Percentiles rank a stretch among this genome's conserved stretches.
Evolutionary conservation across 2,329 filamentous ascomycete genomes (phyloP).

Genomic region (Sordariomycetes sp.): DNA sequence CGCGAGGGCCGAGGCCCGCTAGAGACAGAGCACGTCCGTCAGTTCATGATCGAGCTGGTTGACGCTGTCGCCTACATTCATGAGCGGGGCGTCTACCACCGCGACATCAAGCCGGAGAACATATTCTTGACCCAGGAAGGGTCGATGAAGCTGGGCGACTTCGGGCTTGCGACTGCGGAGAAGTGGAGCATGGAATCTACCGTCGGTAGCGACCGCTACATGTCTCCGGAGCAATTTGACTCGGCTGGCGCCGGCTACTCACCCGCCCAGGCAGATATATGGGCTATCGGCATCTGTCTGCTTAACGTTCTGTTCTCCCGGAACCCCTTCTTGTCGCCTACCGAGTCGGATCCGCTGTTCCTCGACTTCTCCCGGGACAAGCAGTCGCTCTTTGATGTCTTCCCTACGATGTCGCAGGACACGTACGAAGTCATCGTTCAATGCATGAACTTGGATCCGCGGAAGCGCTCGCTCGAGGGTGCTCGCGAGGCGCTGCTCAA

Average conservation of each 20-base stretch:
- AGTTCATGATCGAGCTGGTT: slow-evolving; percentile 92
- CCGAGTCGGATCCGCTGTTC: slow-evolving; percentile 83
- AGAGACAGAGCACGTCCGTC: slow-evolving; percentile 91
- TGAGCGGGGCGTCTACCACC: slow-evolving; percentile 80
- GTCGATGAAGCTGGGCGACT: slow-evolving; percentile 91
- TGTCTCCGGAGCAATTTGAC: slow-evolving; percentile 97
- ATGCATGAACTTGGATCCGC: slow-evolving; percentile 83
- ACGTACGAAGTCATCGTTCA: slow-evolving; percentile 88
- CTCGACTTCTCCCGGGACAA: slow-evolving; percentile 87
- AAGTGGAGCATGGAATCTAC: slow-evolving; percentile 85
- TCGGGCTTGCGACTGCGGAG: slow-evolving; percentile 82
- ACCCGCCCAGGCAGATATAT: slow-evolving; percentile 85
- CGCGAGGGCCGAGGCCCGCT: slow-evolving; percentile 75
- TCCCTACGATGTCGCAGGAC: slow-evolving; percentile 96
- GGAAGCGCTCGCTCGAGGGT: slow-evolving; percentile 69
- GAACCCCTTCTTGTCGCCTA: slow-evolving; percentile 88
- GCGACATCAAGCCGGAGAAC: slow-evolving; percentile 99
- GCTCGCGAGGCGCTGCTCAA: slow-evolving; percentile 68
- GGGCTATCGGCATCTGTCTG: slow-evolving; percentile 93
- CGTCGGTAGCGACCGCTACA: slow-evolving; percentile 96
- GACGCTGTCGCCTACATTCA: slow-evolving; percentile 86
- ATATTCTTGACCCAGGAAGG: slow-evolving; percentile 85
- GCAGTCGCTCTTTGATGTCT: slow-evolving; percentile 94
- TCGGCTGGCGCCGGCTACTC: slow-evolving; percentile 79
- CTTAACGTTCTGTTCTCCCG: slow-evolving; percentile 94